Conservation (phyloP, 108 stramenopile species). For the Seminavis robusta region DNA sequence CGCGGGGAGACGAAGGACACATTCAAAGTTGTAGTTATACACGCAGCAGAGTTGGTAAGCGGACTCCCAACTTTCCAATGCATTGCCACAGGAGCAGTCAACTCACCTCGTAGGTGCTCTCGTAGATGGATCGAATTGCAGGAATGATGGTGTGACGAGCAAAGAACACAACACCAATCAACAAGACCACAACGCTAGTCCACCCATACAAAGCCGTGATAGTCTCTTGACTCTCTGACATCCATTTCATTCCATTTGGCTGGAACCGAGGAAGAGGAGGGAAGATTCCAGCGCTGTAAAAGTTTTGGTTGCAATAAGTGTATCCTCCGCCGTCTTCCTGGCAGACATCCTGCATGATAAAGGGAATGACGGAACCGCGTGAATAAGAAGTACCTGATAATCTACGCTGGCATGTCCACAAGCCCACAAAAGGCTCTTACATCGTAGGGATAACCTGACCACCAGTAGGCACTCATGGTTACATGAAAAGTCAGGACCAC, state of each 20-base stretch:
- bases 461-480: conserved; percentile 29
- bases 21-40: conserved; percentile 2
- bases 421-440: conserved; percentile 1
- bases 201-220: conserved; percentile 32
- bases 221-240: conserved; percentile 32
- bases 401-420: not conserved
- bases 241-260: conserved; percentile 25
- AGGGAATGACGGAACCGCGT: conserved; percentile 2
- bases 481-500: conserved; percentile 22
- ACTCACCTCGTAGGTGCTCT: conserved; percentile 5
- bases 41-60: not conserved
- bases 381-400: not conserved
- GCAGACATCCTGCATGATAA: too few relatives aligned
- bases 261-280: conserved; percentile 19
- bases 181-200: conserved; percentile 20
- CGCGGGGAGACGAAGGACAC: conserved; percentile 9
- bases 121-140: not conserved
- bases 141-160: conserved; percentile 4
- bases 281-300: conserved; percentile 6
- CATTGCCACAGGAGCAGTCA: not conserved
- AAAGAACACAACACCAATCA: conserved; percentile 19
- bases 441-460: conserved; percentile 39
- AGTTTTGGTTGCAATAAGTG: conserved; percentile 31
- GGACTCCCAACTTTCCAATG: not conserved
- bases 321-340: not conserved